Evolutionary conservation across 106 monocot genomes (phyloP).

Genomic region (Alisma plantagoaquatica): DNA sequence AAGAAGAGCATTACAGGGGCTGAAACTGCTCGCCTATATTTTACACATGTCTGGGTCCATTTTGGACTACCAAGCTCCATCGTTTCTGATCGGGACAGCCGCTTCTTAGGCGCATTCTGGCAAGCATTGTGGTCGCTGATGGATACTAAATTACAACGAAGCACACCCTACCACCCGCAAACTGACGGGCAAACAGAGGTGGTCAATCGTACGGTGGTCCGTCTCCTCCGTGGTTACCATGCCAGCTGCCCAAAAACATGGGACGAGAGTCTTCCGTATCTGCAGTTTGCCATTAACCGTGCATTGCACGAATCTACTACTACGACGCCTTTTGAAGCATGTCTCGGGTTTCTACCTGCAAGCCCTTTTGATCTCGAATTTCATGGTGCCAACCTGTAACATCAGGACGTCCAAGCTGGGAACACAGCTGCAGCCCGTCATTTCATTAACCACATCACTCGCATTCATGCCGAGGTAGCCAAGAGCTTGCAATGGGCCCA

Average conservation of each 20-base stretch:
- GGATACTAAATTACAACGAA: not conserved
- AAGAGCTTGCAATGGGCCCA: not conserved
- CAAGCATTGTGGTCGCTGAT: not conserved
- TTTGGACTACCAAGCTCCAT: not conserved
- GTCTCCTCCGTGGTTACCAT: not conserved
- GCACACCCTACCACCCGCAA: too few relatives aligned
- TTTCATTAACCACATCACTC: not conserved
- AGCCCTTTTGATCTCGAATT: not conserved
- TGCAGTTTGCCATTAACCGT: not conserved
- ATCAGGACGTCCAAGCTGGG: not conserved
- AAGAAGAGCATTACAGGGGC: not conserved
- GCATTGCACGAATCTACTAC: not conserved
- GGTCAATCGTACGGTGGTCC: too few relatives aligned
- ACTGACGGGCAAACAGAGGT: too few relatives aligned
- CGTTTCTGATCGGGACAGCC: not conserved
- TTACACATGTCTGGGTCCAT: not conserved
- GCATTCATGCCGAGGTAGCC: not conserved
- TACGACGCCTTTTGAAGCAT: not conserved
- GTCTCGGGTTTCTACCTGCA: not conserved
- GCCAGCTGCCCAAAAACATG: not conserved
- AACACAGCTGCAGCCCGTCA: not conserved
- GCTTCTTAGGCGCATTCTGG: conserved; percentile 1
- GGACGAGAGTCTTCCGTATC: not conserved
- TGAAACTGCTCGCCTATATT: not conserved
- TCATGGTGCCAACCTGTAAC: not conserved